Conservation (phyloP, 2,329 filamentous ascomycete species). For the Dactylellina leptospora region DNA sequence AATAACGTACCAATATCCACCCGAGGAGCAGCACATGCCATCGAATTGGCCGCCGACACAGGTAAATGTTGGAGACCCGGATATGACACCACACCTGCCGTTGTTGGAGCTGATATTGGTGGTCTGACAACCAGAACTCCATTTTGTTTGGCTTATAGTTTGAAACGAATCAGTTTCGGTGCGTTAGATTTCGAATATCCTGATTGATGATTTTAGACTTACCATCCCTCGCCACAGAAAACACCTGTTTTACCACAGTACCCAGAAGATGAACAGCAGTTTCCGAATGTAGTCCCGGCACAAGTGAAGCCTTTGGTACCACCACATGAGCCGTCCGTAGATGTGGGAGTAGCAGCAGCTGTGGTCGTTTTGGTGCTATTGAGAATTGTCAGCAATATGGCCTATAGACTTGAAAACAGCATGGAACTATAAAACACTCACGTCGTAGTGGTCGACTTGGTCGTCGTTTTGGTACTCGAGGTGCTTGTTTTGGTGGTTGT, state of each 20-base stretch:
- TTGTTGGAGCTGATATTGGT: slow-evolving; percentile 23
- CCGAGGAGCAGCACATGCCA: slow-evolving; percentile 20
- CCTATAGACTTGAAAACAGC: no score
- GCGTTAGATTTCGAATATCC: not conserved
- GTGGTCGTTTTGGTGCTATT: slow-evolving; percentile 22
- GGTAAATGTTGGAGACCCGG: not conserved
- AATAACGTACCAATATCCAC: slow-evolving; percentile 25
- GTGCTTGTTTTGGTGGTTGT: not conserved
- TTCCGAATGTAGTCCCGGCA: slow-evolving; percentile 22
- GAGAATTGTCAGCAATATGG: not conserved
- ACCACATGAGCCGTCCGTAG: slow-evolving; percentile 18
- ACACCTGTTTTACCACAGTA: slow-evolving; percentile 25
- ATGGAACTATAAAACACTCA: no score
- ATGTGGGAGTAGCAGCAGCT: slow-evolving; percentile 19
- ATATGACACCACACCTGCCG: slow-evolving; percentile 27
- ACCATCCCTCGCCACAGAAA: slow-evolving; percentile 37
- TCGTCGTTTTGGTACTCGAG: no score
- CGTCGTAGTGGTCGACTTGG: no score
- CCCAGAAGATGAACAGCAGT: slow-evolving; percentile 26
- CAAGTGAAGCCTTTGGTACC: slow-evolving; percentile 22
- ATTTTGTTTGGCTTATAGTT: slow-evolving; percentile 29
- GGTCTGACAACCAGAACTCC: slow-evolving; percentile 29
- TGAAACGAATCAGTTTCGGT: not conserved
- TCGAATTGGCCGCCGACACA: slow-evolving; percentile 31
- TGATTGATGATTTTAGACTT: not conserved